Evolutionary conservation across 2,329 filamentous ascomycete species (phyloP).

Genomic region (Alternaria dauci): DNA sequence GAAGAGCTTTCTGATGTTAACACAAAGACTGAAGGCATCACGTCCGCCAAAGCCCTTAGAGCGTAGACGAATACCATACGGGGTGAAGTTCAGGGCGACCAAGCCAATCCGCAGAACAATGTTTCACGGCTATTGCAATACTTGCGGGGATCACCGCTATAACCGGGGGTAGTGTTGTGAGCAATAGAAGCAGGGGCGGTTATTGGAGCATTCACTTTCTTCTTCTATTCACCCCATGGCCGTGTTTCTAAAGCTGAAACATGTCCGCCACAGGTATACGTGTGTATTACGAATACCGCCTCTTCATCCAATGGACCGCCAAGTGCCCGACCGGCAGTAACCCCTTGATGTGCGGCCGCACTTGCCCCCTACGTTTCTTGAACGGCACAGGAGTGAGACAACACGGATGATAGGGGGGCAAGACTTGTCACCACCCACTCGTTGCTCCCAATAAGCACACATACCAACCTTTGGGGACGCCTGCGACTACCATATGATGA

Average conservation of each 20-base stretch:
- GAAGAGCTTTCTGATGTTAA: neutral
- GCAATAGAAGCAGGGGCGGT: neutral
- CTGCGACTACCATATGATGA: neutral
- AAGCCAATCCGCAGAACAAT: neutral
- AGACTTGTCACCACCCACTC: neutral
- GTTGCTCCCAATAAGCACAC: neutral
- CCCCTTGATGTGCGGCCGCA: neutral
- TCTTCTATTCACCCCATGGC: neutral
- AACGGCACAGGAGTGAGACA: neutral
- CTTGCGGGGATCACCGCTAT: neutral
- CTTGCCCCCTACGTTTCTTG: neutral
- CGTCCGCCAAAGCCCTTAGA: neutral
- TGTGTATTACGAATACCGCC: neutral
- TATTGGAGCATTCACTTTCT: neutral
- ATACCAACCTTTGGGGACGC: neutral
- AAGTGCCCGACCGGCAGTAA: neutral
- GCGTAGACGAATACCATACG: neutral
- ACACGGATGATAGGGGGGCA: neutral
- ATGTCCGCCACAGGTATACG: neutral
- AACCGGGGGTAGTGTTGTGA: neutral
- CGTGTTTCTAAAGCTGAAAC: neutral
- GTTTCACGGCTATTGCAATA: neutral
- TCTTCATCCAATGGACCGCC: neutral
- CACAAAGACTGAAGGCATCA: neutral
- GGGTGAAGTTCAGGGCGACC: neutral